Conservation (phyloP, 495 filamentous ascomycete genomes). For the Talaromyces ruber region DNA sequence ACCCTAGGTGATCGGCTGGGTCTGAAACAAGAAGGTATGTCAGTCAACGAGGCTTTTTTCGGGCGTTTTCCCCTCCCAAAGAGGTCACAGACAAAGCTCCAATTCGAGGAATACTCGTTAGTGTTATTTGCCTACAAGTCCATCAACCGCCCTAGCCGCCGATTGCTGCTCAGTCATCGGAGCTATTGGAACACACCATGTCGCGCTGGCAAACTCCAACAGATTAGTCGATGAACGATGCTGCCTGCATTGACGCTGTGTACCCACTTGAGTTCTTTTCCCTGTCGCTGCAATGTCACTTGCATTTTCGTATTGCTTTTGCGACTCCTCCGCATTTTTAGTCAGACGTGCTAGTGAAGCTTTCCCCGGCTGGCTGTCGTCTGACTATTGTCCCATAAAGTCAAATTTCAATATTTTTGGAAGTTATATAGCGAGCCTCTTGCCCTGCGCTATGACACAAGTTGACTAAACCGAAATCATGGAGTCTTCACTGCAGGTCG, state of each 20-base stretch:
- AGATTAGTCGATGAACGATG: background rate
- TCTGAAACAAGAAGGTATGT: conserved; percentile 2
- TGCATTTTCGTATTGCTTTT: background rate
- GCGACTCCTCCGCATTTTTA: background rate
- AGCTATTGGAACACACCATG: background rate
- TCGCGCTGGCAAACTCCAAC: background rate
- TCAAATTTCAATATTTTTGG: background rate
- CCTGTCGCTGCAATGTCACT: background rate
- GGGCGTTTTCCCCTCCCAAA: background rate
- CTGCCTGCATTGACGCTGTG: background rate
- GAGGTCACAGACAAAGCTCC: background rate
- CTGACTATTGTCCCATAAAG: conserved; percentile 1
- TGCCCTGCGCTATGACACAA: background rate
- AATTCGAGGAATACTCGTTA: background rate
- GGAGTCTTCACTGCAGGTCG: conserved; percentile 2
- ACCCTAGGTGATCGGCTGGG: background rate
- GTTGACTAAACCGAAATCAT: background rate
- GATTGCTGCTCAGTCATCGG: background rate
- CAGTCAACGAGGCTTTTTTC: background rate
- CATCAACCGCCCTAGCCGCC: conserved; percentile 1
- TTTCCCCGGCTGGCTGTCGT: background rate
- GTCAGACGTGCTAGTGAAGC: background rate
- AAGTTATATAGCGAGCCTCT: background rate
- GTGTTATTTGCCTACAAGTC: background rate
- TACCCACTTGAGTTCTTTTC: conserved; percentile 2